A percentile compares a stretch with the other conserved stretches of the same genome.
These are phyloP conservation scores for Uromyces viciae-fabae DNA, from an alignment of 1,284 basidiomycete species.

Conservation along the genomic window DNA sequence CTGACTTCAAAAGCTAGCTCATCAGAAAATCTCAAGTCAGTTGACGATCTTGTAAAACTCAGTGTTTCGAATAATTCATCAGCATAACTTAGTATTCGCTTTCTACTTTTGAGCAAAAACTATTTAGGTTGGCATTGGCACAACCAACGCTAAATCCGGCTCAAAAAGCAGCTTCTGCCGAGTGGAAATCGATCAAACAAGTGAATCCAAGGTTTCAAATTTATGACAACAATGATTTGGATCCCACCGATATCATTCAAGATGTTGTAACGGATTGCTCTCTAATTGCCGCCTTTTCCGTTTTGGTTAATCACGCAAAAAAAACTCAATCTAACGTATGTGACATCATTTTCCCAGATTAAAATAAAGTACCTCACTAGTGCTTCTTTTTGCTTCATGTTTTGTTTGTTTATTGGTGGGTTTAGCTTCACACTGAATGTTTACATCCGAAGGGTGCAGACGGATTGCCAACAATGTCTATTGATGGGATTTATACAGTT, in stretches of 20 bases:
- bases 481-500: conserved; percentile 33
- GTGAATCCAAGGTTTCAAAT: not conserved
- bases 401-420: not conserved
- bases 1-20: not conserved
- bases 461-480: conserved; percentile 6
- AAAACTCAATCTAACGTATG: conserved; percentile 20
- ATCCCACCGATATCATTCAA: conserved; percentile 41
- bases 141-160: conserved; percentile 25
- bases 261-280: conserved; percentile 43
- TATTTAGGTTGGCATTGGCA: not conserved
- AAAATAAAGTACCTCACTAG: not conserved
- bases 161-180: conserved; percentile 11
- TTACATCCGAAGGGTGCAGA: conserved; percentile 27
- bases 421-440: conserved; percentile 29
- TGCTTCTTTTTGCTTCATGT: not conserved
- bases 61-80: not conserved
- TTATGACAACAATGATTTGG: not conserved
- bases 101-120: not conserved
- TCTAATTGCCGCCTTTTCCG: conserved; percentile 35
- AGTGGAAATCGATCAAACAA: conserved; percentile 26
- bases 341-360: not conserved
- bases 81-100: not conserved
- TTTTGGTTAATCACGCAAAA: conserved; percentile 34
- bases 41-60: not conserved
- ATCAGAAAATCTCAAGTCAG: not conserved